These are phyloP conservation scores for Prunus padus DNA, from an alignment of 306 rosid species.

Conservation along the genomic window DNA sequence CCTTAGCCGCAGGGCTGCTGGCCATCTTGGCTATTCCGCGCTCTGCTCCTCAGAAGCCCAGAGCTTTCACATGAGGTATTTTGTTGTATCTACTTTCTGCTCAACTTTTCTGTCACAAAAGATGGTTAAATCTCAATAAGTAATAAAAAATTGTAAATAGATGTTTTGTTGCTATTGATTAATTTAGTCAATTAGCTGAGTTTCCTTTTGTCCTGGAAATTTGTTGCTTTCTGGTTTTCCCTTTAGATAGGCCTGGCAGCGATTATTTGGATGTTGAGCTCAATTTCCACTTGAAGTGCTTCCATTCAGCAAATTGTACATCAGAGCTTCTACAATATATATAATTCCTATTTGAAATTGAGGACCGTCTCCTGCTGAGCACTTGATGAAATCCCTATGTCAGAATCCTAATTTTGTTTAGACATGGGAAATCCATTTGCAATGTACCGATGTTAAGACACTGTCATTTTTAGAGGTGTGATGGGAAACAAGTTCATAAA, in stretches of 20 bases:
- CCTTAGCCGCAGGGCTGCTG: slow-evolving; percentile 78
- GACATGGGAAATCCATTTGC: slow-evolving; percentile 35
- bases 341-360: slow-evolving; percentile 17
- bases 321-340: slow-evolving; percentile 1
- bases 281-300: slow-evolving; percentile 12
- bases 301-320: slow-evolving; percentile 8
- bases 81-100: slow-evolving; percentile 37
- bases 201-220: slow-evolving; percentile 27
- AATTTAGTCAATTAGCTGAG: slow-evolving; percentile 17
- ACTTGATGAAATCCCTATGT: slow-evolving; percentile 23
- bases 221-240: slow-evolving; percentile 11
- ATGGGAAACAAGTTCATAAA: slow-evolving; percentile 46
- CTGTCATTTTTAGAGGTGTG: slow-evolving; percentile 29
- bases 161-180: slow-evolving; percentile 21
- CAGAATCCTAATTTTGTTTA: slow-evolving; percentile 30
- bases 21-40: slow-evolving; percentile 81
- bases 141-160: slow-evolving; percentile 43
- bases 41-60: slow-evolving; percentile 61
- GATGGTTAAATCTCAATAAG: slow-evolving; percentile 33
- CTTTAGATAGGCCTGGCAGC: slow-evolving; percentile 25
- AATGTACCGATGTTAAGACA: slow-evolving; percentile 33
- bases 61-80: slow-evolving; percentile 66
- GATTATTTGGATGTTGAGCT: slow-evolving; percentile 7
- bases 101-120: slow-evolving; percentile 18
- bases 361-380: slow-evolving; percentile 15